These are phyloP conservation scores for Jackrogersella minutella DNA, from an alignment of 495 filamentous ascomycete species.

Conservation along the genomic window DNA sequence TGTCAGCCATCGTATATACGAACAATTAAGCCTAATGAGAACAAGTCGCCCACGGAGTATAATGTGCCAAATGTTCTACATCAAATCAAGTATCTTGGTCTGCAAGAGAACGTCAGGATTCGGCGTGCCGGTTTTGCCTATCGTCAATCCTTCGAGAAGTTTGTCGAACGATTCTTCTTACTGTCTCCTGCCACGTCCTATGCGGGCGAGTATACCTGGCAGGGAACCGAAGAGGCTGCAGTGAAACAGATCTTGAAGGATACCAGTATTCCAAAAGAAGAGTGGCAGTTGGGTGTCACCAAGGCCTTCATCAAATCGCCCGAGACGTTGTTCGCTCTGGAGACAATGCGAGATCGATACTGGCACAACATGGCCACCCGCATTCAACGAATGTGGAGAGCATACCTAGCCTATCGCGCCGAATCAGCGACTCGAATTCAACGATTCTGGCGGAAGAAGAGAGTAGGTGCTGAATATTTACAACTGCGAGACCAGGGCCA, in stretches of 20 bases:
- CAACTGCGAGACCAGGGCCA: conserved; percentile 92
- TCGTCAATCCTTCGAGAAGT: conserved; percentile 97
- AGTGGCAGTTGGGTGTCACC: conserved; percentile 96
- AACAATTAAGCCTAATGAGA: conserved; percentile 99
- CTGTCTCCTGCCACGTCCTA: conserved; percentile 94
- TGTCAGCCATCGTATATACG: conserved; percentile 96
- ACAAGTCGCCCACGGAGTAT: conserved; percentile 93
- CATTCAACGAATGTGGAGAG: conserved; percentile 97
- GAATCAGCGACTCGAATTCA: conserved; percentile 96
- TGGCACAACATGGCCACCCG: conserved; percentile 99
- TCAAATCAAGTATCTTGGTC: conserved; percentile 98
- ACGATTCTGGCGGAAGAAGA: conserved; percentile 91
- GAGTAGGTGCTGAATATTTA: conserved; percentile 84
- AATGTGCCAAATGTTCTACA: conserved; percentile 91
- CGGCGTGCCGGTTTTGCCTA: conserved; percentile 96
- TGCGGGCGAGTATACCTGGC: conserved; percentile 97
- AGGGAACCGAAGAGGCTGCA: conserved; percentile 82
- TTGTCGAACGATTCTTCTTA: conserved; percentile 96
- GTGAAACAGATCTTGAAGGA: conserved; percentile 96
- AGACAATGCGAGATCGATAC: conserved; percentile 96
- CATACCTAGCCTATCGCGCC: conserved; percentile 88
- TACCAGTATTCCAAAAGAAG: conserved; percentile 90
- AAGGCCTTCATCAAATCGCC: conserved; percentile 99
- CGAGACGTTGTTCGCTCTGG: conserved; percentile 94
- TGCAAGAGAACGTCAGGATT: conserved; percentile 99